Evolutionary conservation across 192 early-diverging fungal species (phyloP).

Genomic region (Pilaira anomala): DNA sequence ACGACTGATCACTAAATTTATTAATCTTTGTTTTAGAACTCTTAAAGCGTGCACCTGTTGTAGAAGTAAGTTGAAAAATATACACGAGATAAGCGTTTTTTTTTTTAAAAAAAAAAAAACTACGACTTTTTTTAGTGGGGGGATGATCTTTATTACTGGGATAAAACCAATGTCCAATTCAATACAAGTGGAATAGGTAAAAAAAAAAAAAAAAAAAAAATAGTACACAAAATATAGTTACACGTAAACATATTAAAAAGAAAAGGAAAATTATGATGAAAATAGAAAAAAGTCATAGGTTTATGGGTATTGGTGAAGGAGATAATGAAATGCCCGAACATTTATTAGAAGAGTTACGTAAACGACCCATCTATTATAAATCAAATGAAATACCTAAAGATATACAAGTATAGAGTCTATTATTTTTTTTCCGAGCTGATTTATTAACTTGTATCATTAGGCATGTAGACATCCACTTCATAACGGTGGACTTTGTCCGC

Average conservation of each 20-base stretch:
- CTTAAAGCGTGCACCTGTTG: slow-evolving; percentile 56
- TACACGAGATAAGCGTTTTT: not conserved
- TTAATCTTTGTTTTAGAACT: slow-evolving; percentile 33
- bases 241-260: not conserved
- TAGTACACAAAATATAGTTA: not conserved
- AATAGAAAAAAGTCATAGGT: slow-evolving; percentile 58
- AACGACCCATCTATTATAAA: slow-evolving; percentile 52
- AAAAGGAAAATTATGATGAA: slow-evolving; percentile 26
- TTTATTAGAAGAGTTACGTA: slow-evolving; percentile 50
- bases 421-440: not conserved
- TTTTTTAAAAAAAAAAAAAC: too few relatives aligned
- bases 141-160: slow-evolving; percentile 67
- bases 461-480: slow-evolving; percentile 62
- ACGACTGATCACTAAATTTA: too few relatives aligned
- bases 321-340: slow-evolving; percentile 51
- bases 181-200: slow-evolving; percentile 53
- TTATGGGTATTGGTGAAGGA: slow-evolving; percentile 63
- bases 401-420: slow-evolving; percentile 41
- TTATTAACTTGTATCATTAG: slow-evolving; percentile 9
- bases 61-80: slow-evolving; percentile 32
- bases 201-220: not conserved
- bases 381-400: slow-evolving; percentile 34
- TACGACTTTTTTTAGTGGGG: slow-evolving; percentile 42
- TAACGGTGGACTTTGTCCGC: slow-evolving; percentile 58
- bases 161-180: slow-evolving; percentile 51